Evolutionary conservation across 441 rosid genomes (phyloP).

Genomic region (Populus hybrid): DNA sequence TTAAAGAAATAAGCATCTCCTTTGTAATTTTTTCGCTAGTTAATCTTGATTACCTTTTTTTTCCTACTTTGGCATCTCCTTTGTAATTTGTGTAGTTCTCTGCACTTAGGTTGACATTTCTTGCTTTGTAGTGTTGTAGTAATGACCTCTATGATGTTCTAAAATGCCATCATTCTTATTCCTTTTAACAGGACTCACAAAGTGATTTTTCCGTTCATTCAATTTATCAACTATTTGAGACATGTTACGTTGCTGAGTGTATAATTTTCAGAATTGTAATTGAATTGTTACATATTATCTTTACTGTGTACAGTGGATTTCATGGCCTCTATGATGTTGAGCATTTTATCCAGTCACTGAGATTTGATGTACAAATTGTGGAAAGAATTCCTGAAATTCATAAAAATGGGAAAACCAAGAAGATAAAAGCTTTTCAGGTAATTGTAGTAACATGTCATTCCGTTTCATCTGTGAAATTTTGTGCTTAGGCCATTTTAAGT

Average conservation of each 20-base stretch:
- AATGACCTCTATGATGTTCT: not conserved
- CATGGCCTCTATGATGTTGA: constrained; percentile 94
- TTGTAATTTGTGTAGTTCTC: too few relatives aligned
- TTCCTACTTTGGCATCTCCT: not conserved
- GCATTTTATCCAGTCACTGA: constrained; percentile 73
- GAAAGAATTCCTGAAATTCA: constrained; percentile 82
- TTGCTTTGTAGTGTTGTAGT: not conserved
- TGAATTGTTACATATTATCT: constrained; percentile 12
- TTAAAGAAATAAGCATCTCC: not conserved
- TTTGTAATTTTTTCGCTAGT: not conserved
- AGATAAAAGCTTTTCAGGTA: constrained; percentile 89
- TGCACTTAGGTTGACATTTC: not conserved
- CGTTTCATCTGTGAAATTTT: not conserved
- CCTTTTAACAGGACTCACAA: not conserved
- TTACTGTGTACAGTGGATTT: constrained; percentile 63
- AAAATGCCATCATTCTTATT: not conserved
- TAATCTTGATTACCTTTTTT: not conserved
- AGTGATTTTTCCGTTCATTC: not conserved
- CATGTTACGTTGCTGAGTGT: not conserved
- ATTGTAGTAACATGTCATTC: constrained; percentile 5
- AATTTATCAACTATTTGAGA: not conserved
- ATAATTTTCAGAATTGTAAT: not conserved
- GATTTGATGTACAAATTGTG: constrained; percentile 78
- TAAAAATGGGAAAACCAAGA: constrained; percentile 85
- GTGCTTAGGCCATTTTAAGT: constrained; percentile 5